A percentile compares a stretch with the other conserved stretches of the same genome.
Conservation (phyloP, 495 filamentous ascomycete species). For the Tuber aestivum region DNA sequence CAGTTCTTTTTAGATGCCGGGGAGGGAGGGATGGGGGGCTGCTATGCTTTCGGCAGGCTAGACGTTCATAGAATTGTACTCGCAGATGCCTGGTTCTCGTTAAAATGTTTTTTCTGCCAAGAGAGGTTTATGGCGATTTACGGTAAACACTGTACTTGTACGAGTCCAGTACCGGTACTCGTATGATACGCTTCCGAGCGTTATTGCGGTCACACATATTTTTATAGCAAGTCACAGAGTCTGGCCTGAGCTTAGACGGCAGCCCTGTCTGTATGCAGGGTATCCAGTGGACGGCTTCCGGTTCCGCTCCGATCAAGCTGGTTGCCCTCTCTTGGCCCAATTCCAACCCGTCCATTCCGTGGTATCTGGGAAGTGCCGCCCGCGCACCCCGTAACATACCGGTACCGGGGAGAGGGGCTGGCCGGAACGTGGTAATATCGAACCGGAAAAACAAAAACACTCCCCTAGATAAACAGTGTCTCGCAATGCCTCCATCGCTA, state of each 20-base stretch:
- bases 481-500: too few relatives aligned
- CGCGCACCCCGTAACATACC: too few relatives aligned
- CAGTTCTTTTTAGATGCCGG: background rate
- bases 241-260: background rate
- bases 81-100: background rate
- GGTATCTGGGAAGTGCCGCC: too few relatives aligned
- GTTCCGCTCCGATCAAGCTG: background rate
- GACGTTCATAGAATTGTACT: background rate
- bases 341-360: background rate
- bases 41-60: background rate
- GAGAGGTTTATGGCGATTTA: background rate
- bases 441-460: too few relatives aligned
- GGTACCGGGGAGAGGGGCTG: too few relatives aligned
- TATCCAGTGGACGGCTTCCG: background rate
- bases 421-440: too few relatives aligned
- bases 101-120: background rate
- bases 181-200: too few relatives aligned
- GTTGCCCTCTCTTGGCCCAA: background rate
- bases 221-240: background rate
- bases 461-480: too few relatives aligned
- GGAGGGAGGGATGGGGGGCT: background rate
- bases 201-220: background rate
- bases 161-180: too few relatives aligned
- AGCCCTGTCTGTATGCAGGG: background rate
- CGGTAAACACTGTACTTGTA: background rate